Conservation (phyloP, 805 yeast genomes). For the Wickerhamiella musiphila region DNA sequence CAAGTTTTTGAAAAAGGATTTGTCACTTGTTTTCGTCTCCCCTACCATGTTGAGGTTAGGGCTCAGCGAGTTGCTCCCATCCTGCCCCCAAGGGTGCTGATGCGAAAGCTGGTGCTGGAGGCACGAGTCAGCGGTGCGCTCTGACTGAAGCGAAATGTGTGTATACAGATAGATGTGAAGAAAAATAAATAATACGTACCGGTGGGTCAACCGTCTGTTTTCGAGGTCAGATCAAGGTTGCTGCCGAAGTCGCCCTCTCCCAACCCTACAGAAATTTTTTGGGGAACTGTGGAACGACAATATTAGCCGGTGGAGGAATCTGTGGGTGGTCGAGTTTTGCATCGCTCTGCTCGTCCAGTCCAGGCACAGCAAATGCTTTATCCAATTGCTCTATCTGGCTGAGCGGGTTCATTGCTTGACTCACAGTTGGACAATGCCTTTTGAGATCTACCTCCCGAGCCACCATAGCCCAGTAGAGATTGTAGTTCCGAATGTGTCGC, state of each 20-base stretch:
- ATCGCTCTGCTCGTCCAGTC: neutral
- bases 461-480: conserved; percentile 1
- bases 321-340: neutral
- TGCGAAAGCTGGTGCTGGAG: too few relatives aligned
- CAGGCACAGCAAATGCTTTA: neutral
- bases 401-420: neutral
- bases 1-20: conserved; percentile 1
- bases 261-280: too few relatives aligned
- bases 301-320: conserved; percentile 1
- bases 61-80: neutral
- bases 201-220: too few relatives aligned
- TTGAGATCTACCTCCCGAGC: neutral
- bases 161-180: too few relatives aligned
- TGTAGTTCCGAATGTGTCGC: neutral
- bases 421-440: too few relatives aligned
- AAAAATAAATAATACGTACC: too few relatives aligned
- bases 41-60: neutral
- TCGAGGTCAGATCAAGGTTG: too few relatives aligned
- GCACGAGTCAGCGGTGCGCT: too few relatives aligned
- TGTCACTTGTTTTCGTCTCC: neutral
- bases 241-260: too few relatives aligned
- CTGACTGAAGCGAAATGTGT: too few relatives aligned
- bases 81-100: neutral
- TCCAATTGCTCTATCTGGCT: neutral
- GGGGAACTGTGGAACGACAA: neutral